These are phyloP conservation scores for Phytophthora quininea DNA, from an alignment of 352 stramenopile species.

Conservation along the genomic window DNA sequence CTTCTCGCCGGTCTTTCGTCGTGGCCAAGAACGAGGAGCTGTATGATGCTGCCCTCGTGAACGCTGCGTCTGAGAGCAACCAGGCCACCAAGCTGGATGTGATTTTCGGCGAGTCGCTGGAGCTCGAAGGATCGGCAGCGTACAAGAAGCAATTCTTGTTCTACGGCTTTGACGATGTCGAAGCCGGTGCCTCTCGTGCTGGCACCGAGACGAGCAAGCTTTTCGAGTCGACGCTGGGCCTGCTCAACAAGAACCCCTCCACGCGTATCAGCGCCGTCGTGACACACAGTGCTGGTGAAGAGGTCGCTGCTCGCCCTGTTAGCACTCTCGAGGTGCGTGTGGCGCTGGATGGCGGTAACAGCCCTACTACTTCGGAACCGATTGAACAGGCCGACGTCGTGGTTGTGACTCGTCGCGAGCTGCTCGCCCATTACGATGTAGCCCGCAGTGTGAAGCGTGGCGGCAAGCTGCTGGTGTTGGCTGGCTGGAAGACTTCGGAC, in stretches of 20 bases:
- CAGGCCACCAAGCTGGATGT: slow-evolving; percentile 66
- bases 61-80: slow-evolving; percentile 29
- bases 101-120: slow-evolving; percentile 51
- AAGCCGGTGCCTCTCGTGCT: slow-evolving; percentile 49
- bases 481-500: slow-evolving; percentile 69
- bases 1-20: slow-evolving; percentile 68
- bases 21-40: slow-evolving; percentile 79
- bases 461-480: slow-evolving; percentile 61
- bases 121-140: slow-evolving; percentile 46
- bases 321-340: slow-evolving; percentile 66
- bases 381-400: slow-evolving; percentile 65
- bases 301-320: slow-evolving; percentile 35
- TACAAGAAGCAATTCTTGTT: slow-evolving; percentile 92
- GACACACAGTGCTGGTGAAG: slow-evolving; percentile 47
- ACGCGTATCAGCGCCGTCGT: slow-evolving; percentile 68
- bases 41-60: slow-evolving; percentile 61
- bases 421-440: slow-evolving; percentile 63
- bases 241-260: slow-evolving; percentile 70
- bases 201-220: slow-evolving; percentile 33
- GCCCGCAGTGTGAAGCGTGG: slow-evolving; percentile 55
- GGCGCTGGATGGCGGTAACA: slow-evolving; percentile 46
- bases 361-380: slow-evolving; percentile 42
- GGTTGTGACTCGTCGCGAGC: slow-evolving; percentile 52
- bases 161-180: slow-evolving; percentile 86
- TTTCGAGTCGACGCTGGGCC: slow-evolving; percentile 50